These are phyloP conservation scores for Microdochium bolleyi DNA, from an alignment of 2,329 filamentous ascomycete genomes.

Conservation along the genomic window DNA sequence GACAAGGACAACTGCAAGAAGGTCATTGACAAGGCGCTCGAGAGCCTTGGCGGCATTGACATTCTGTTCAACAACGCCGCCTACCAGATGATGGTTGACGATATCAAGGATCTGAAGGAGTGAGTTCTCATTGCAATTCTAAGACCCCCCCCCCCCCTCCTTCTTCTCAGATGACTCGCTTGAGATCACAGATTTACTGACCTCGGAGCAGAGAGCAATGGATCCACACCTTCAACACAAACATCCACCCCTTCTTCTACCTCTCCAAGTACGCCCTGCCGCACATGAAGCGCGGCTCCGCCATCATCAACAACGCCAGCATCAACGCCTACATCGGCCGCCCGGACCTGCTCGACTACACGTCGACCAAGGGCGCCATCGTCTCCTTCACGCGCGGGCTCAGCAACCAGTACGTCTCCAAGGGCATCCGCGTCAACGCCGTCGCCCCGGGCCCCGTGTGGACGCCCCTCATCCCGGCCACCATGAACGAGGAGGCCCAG, in stretches of 20 bases:
- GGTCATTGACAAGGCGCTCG: constrained; percentile 57
- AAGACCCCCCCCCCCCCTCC: not conserved
- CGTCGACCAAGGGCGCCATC: constrained; percentile 70
- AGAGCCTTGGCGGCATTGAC: constrained; percentile 61
- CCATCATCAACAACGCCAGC: constrained; percentile 80
- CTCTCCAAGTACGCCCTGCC: constrained; percentile 69
- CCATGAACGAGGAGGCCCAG: constrained; percentile 63
- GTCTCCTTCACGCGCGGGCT: constrained; percentile 71
- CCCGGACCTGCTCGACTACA: constrained; percentile 75
- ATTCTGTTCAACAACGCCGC: constrained; percentile 70
- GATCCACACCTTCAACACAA: constrained; percentile 71
- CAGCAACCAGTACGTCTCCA: constrained; percentile 63
- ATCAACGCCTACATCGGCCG: constrained; percentile 79
- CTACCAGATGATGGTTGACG: constrained; percentile 64
- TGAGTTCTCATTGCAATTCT: constrained; percentile 27
- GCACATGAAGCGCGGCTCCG: constrained; percentile 65
- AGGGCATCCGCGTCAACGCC: constrained; percentile 53
- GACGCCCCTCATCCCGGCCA: constrained; percentile 67
- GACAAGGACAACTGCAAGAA: constrained; percentile 61
- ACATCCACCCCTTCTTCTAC: constrained; percentile 78
- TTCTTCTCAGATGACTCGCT: too few species aligned
- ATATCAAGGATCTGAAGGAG: constrained; percentile 66
- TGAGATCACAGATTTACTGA: too few species aligned
- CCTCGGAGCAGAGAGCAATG: constrained; percentile 56
- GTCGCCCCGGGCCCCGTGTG: constrained; percentile 73